Percentiles rank a stretch among this genome's conserved stretches.
Evolutionary conservation across 805 yeast species (phyloP).

Genomic region (Saccharomycopsis sp.): DNA sequence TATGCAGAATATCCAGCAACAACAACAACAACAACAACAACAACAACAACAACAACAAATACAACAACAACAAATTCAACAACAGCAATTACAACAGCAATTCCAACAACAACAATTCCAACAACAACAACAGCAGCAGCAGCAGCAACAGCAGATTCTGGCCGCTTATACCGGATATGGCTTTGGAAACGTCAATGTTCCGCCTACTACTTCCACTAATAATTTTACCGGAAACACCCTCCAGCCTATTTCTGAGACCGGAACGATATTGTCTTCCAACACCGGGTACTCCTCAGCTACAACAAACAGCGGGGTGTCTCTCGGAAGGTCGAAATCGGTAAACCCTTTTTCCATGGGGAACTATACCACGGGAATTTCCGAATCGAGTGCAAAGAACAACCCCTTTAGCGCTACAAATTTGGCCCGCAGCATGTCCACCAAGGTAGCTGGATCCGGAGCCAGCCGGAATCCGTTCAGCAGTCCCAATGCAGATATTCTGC

Average conservation of each 20-base stretch:
- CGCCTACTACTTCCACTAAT: constrained; percentile 16
- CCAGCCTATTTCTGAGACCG: constrained; percentile 18
- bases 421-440: constrained; percentile 17
- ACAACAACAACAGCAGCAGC: constrained; percentile 24
- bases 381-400: constrained; percentile 23
- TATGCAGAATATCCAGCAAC: constrained; percentile 22
- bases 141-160: constrained; percentile 25
- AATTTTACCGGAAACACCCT: constrained; percentile 24
- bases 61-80: constrained; percentile 21
- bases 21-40: constrained; percentile 17
- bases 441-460: constrained; percentile 14
- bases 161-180: constrained; percentile 49
- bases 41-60: constrained; percentile 18
- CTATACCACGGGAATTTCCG: constrained; percentile 20
- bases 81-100: constrained; percentile 20
- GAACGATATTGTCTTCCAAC: constrained; percentile 12
- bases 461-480: constrained; percentile 38
- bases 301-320: constrained; percentile 6
- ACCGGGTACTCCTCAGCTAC: constrained; percentile 2
- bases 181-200: constrained; percentile 39
- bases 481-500: constrained; percentile 10
- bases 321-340: constrained; percentile 23
- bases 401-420: constrained; percentile 25
- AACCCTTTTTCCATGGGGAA: constrained; percentile 34
- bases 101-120: constrained; percentile 27